Base-by-base conservation (phyloP, 495 filamentous ascomycete genomes). In the Pyrenula aspistea region DNA sequence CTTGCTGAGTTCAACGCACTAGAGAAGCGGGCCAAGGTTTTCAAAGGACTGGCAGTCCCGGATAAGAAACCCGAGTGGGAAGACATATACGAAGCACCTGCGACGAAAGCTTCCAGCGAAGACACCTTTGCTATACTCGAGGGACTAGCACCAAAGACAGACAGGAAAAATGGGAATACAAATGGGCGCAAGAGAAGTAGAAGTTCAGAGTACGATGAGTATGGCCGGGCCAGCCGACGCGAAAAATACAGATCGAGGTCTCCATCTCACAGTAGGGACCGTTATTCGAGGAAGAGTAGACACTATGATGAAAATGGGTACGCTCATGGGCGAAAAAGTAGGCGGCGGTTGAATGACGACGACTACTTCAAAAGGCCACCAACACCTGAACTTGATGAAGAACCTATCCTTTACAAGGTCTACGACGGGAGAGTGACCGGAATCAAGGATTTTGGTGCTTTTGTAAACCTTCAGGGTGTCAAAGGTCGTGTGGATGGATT, bases 41-140 rank as follows among this genome's bases (percentile, higher is more conserved):
- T 97, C 67, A 92, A 85, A 64, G 93, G 93, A 0, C 76, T 98
- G 54, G 83, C 91, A 12, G 79, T 98, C 48, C 91, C 94, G 25
- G 91, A 98, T 68, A 83, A 82, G 64, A 83, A 85, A 54, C 73
- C 80, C 22, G 62, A 67, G 19, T 86, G 79, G 81, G 66, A 72
- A 15, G 75, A 80, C 22, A 75, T 81, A 19, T 72, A 72, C 10
- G 68, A 15, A 71, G 59, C 1, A 66, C 53, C 53, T 63, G 55
- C 12, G 58, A 66, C 22, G 69, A 77, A 12, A 63, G 62, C 31
- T 66, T 72, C 23, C 65, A 65, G 12, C 50, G 93, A 97, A 64
- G 94, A 99, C 69, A 95, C 93, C 4, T 83, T 99, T 65, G 90
- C 89, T 2, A 80, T 92, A 67, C 71, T 99, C 21, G 94, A 97